Percentiles rank a stretch among this genome's conserved stretches.
These are phyloP conservation scores for Irpex sp. DNA, from an alignment of 1,284 basidiomycete species.

Conservation along the genomic window DNA sequence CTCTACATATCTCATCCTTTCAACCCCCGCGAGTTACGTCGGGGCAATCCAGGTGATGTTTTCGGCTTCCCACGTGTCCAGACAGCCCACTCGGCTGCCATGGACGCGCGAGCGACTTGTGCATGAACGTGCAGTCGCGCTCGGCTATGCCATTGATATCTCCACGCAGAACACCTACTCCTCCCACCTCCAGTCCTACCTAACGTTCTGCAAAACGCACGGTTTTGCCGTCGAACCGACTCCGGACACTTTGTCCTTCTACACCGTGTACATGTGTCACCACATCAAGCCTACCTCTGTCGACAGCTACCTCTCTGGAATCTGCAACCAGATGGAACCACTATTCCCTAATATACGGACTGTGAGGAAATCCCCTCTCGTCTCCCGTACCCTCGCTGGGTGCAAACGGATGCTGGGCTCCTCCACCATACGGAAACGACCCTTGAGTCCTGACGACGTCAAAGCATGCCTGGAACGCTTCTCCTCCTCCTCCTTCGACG, in stretches of 20 bases:
- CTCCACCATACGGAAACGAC: conserved; percentile 20
- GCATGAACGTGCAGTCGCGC: conserved; percentile 26
- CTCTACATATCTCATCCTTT: conserved; percentile 20
- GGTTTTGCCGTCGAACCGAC: conserved; percentile 28
- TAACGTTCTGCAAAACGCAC: conserved; percentile 31
- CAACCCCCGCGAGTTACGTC: conserved; percentile 17
- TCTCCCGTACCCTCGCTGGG: conserved; percentile 27
- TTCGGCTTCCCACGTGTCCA: conserved; percentile 12
- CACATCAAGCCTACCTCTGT: conserved; percentile 34
- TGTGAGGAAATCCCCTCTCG: conserved; percentile 20
- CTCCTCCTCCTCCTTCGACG: conserved; percentile 18
- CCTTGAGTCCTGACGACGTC: conserved; percentile 19
- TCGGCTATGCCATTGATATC: conserved; percentile 27
- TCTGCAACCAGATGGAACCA: conserved; percentile 31
- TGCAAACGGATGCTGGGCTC: conserved; percentile 18
- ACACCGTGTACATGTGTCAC: conserved; percentile 32
- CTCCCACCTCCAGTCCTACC: conserved; percentile 32
- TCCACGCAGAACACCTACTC: conserved; percentile 25
- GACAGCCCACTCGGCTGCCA: conserved; percentile 22
- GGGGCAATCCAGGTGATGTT: conserved; percentile 25
- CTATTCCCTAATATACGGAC: conserved; percentile 30
- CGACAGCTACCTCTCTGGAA: conserved; percentile 35
- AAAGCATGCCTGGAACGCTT: not conserved
- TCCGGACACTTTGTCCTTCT: conserved; percentile 30
- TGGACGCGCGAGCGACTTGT: conserved; percentile 30